Conservation (phyloP, 2,329 filamentous ascomycete genomes). For the Coniochaeta hoffmannii region DNA sequence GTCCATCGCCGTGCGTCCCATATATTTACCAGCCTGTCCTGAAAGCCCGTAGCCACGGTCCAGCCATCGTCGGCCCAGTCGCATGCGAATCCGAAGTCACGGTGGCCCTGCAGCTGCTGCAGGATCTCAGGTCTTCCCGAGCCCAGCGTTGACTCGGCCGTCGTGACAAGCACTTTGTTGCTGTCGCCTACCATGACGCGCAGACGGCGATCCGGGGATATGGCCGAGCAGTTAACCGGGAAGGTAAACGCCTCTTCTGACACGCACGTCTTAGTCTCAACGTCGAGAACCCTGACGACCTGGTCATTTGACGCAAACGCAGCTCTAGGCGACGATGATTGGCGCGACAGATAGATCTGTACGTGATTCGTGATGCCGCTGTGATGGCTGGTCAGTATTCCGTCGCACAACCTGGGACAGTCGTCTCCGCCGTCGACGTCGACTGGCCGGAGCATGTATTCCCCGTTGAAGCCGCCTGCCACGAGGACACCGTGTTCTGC, state of each 20-base stretch:
- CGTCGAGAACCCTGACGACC: slow-evolving; percentile 50
- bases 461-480: slow-evolving; percentile 50
- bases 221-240: slow-evolving; percentile 65
- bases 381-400: slow-evolving; percentile 36
- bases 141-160: slow-evolving; percentile 47
- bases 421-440: slow-evolving; percentile 28
- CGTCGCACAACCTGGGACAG: slow-evolving; percentile 27
- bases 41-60: slow-evolving; percentile 68
- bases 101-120: slow-evolving; percentile 54
- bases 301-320: slow-evolving; percentile 58
- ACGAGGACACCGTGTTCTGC: slow-evolving; percentile 48
- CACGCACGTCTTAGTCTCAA: slow-evolving; percentile 51
- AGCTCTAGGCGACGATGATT: slow-evolving; percentile 43
- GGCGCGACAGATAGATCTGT: slow-evolving; percentile 47
- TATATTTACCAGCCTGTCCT: slow-evolving; percentile 65
- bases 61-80: slow-evolving; percentile 74
- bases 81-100: slow-evolving; percentile 67
- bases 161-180: slow-evolving; percentile 56
- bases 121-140: slow-evolving; percentile 30
- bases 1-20: slow-evolving; percentile 71
- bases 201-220: slow-evolving; percentile 64
- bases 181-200: slow-evolving; percentile 68
- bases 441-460: slow-evolving; percentile 43
- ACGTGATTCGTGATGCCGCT: slow-evolving; percentile 61
- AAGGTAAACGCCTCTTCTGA: slow-evolving; percentile 45